Evolutionary conservation across 2,329 filamentous ascomycete species (phyloP).

Genomic region (Alternaria metachromatica): DNA sequence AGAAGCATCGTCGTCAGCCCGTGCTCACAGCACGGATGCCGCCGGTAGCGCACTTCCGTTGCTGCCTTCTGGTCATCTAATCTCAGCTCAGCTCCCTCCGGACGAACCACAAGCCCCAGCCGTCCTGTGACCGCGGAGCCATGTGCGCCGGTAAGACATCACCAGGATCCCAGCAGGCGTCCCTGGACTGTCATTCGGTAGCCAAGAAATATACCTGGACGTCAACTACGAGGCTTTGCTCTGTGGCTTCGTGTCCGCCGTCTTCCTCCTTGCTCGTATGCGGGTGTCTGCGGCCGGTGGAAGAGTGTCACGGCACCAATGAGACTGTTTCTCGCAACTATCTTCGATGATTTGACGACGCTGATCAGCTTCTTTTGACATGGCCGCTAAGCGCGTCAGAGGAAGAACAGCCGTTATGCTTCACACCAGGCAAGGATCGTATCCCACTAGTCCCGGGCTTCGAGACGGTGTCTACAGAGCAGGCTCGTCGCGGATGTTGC

Average conservation of each 20-base stretch:
- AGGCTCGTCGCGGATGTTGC: neutral
- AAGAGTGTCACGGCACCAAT: constrained; percentile 10
- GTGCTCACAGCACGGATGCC: constrained; percentile 9
- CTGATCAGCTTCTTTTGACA: neutral
- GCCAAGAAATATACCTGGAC: constrained; percentile 2
- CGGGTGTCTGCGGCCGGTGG: constrained; percentile 5
- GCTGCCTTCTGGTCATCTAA: constrained; percentile 4
- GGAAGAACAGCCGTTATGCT: neutral
- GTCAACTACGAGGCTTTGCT: constrained; percentile 1
- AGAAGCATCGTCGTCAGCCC: neutral
- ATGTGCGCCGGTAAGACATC: constrained; percentile 20
- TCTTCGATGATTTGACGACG: neutral
- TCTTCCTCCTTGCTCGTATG: constrained; percentile 1
- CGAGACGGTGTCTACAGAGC: neutral
- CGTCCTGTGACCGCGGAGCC: constrained; percentile 2
- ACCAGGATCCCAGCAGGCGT: neutral
- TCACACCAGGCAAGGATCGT: neutral
- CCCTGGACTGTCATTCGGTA: constrained; percentile 9
- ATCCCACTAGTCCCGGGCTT: neutral
- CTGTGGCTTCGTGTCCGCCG: constrained; percentile 6
- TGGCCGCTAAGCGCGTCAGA: neutral
- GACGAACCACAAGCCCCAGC: constrained; percentile 18
- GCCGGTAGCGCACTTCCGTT: constrained; percentile 11
- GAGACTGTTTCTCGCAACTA: neutral
- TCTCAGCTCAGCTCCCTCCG: neutral